Conservation (phyloP, 306 rosid species). For the Astragalus glycyphyllos region DNA sequence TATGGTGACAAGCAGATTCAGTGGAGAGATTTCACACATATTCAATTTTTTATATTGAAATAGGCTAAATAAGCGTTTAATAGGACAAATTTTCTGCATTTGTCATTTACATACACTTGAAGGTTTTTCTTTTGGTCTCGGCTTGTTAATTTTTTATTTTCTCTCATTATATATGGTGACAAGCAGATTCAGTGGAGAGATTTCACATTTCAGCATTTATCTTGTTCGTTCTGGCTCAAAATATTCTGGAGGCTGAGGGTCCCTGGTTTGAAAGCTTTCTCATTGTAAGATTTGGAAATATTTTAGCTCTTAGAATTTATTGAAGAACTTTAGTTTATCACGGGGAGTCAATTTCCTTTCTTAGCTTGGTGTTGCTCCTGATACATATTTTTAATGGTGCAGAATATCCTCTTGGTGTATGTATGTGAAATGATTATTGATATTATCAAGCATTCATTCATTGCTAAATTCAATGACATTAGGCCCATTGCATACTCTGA, state of each 20-base stretch:
- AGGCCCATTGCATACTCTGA: constrained; percentile 90
- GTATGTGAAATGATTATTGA: constrained; percentile 87
- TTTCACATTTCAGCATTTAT: constrained; percentile 93
- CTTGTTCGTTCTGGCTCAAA: constrained; percentile 95
- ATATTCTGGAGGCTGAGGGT: constrained; percentile 98
- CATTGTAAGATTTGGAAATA: constrained; percentile 61
- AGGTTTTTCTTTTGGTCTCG: constrained; percentile 27
- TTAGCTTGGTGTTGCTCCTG: constrained; percentile 35
- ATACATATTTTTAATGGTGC: constrained; percentile 50
- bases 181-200: constrained; percentile 94
- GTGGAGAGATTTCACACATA: constrained; percentile 91
- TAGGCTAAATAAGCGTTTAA: constrained; percentile 5
- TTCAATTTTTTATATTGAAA: background rate
- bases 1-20: constrained; percentile 72
- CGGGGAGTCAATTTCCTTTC: constrained; percentile 33
- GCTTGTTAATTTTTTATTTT: background rate
- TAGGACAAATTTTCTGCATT: constrained; percentile 20
- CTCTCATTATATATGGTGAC: constrained; percentile 35
- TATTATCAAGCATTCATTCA: constrained; percentile 93
- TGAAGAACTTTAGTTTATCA: constrained; percentile 15
- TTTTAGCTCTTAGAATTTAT: constrained; percentile 3
- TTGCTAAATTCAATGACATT: constrained; percentile 90
- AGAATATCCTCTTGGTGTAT: constrained; percentile 85
- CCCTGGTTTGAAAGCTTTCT: constrained; percentile 93
- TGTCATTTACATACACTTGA: constrained; percentile 7